Evolutionary conservation across 2,329 filamentous ascomycete species (phyloP), one percentile per base, ranked within the genome.

Genomic region (Sodiomyces alkalinus): DNA sequence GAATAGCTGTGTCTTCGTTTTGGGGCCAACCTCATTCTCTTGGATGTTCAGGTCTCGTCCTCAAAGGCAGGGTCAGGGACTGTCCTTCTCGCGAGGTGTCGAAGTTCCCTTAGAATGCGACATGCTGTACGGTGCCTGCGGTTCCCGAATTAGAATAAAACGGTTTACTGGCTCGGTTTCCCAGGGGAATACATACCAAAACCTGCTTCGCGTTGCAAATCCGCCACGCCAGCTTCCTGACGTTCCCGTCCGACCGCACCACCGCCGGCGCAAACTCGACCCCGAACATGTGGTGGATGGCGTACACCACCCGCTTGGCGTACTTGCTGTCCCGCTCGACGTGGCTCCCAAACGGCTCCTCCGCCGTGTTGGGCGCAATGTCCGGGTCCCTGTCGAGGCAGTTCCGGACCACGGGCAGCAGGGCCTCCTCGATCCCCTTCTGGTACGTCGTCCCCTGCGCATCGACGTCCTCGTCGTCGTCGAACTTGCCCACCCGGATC

Each of bases 171-270:
- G n/a, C n/a, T n/a, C n/a, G n/a, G n/a, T n/a, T n/a, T n/a, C n/a
- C n/a, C 25, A 10, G 8, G 22, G 15, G 4, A 11, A 26, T 7
- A 66, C 79, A 59, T 60, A 92, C 83, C 56, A 96, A 53, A 39
- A 93, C 90, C 55, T 86, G 82, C 62, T 94, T 94, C 19, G 90
- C 90, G 49, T 92, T 92, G 51, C 80, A 90, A 38, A 98, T 81
- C 45, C 90, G 70, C 86, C 87, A 94, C 5, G 86, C 85, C 37
- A 98, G 59, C 47, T 92, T 93, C 45, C 68, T 73, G 34, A 96
- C 80, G 41, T 77, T 92, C 5, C 90, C 83, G 55, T 98, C 90
- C 0, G 86, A 85, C 29, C 80, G 74, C 18, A 98, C 90, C 1
- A 96, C 87, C 24, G 83, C 82, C 0, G 86, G 78, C 2, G 90